These are phyloP conservation scores for Udeniomyces megalosporus DNA, from an alignment of 768 basidiomycete species.

Conservation along the genomic window DNA sequence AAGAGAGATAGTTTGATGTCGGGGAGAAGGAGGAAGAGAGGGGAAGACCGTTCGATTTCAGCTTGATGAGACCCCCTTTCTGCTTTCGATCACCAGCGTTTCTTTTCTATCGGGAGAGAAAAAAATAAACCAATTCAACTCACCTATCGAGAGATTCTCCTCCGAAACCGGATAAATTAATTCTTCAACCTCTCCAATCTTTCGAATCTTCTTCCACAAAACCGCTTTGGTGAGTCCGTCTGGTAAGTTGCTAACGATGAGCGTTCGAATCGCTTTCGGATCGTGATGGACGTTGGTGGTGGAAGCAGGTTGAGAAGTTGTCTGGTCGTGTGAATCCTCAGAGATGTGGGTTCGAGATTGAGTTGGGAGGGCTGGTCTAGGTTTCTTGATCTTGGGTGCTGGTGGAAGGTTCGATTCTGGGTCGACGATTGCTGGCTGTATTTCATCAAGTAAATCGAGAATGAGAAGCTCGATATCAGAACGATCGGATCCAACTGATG, in stretches of 20 bases:
- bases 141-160: constrained; percentile 42
- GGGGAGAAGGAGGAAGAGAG: not conserved
- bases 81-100: too few relatives aligned
- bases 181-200: constrained; percentile 48
- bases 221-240: constrained; percentile 25
- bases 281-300: constrained; percentile 34
- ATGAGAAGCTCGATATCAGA: too few relatives aligned
- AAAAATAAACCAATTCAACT: constrained; percentile 14
- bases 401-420: constrained; percentile 3
- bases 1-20: not conserved
- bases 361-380: constrained; percentile 3
- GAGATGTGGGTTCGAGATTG: not conserved
- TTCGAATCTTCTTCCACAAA: constrained; percentile 57
- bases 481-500: too few relatives aligned
- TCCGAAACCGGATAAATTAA: constrained; percentile 27
- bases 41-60: too few relatives aligned
- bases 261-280: constrained; percentile 65
- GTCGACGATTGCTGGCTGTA: not conserved
- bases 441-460: not conserved
- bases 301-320: not conserved
- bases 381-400: constrained; percentile 10
- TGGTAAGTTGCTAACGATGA: constrained; percentile 30
- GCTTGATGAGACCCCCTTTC: too few relatives aligned
- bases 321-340: not conserved
- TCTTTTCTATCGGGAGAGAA: too few relatives aligned